Percentiles rank a stretch among this genome's conserved stretches.
Evolutionary conservation across 306 rosid genomes (phyloP).

Genomic region (Fragaria iinumae): DNA sequence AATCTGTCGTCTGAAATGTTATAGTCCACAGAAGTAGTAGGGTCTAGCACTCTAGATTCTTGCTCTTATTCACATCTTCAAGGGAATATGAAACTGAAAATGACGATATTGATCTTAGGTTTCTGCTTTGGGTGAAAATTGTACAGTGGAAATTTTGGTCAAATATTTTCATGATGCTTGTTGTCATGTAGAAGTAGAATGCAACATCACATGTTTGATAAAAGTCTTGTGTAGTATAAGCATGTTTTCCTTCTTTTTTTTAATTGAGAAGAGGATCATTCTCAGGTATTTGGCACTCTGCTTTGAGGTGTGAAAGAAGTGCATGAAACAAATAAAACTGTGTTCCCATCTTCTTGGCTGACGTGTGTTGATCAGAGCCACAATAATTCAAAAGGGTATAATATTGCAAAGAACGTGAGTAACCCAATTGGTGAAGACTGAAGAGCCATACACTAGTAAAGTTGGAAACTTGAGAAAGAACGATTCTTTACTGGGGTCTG

Average conservation of each 20-base stretch:
- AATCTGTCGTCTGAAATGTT: not conserved
- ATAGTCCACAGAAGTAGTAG: not conserved
- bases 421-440: conserved; percentile 2
- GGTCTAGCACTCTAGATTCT: not conserved
- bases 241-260: not conserved
- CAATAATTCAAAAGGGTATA: not conserved
- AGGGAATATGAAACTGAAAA: not conserved
- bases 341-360: not conserved
- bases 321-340: not conserved
- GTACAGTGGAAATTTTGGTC: not conserved
- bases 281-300: not conserved
- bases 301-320: not conserved
- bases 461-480: conserved; percentile 23
- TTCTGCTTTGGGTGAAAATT: not conserved
- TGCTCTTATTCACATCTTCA: not conserved
- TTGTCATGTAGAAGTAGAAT: not conserved
- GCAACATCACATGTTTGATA: not conserved
- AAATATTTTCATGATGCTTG: not conserved
- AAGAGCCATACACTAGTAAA: not conserved
- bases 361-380: conserved; percentile 10
- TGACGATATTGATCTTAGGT: not conserved
- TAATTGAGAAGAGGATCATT: not conserved
- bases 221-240: not conserved
- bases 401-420: not conserved
- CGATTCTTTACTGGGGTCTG: conserved; percentile 48